Base-by-base conservation (phyloP, 257 asterid genomes). In the Osmanthus fragrans region DNA sequence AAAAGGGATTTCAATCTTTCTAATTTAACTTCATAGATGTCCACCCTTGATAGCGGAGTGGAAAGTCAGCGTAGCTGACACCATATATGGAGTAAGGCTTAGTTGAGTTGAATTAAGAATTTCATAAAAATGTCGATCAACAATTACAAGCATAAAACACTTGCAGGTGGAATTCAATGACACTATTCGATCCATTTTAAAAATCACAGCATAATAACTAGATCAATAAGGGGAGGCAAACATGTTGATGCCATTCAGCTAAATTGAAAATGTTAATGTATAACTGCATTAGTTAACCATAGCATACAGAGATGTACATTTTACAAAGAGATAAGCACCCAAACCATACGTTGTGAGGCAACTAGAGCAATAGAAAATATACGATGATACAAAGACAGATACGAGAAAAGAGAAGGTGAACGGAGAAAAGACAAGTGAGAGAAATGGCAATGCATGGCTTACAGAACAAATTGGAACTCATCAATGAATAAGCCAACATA, bases 251-350 rank as follows among this genome's bases (percentile, higher is more conserved):
- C 45, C 83, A 63, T 72, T 66, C 73, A 76, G 70, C 63, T 67
- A 33, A 72, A 78, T 49, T 69, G 68, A 45, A 73, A 75, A 63
- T 9, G 58, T 45, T 34, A 72, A 56, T 72, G 11, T 49, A 56
- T 42, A 82, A 63, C 66, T 6, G 58, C 33, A 42, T 29, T 70
- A 77, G 79, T 73, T 23, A 77, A 75, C 73, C 37, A 70, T 40
- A 74, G 3, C 49, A 45, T 47, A 40, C 47, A 76, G 65, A 67
- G 54, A 4, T 60, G 63, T 32, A 34, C 60, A 71, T 71, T 47
- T 49, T 32, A 65, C 70, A 65, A 66, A 29, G 54, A 45, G 54
- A 60, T 8, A 66, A 32, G 76, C 77, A 81, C 36, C 65, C 63
- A 18, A 68, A 49, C 13, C 71, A 30, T 69, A 76, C 72, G 47